These are phyloP conservation scores for Phalaenopsis aphrodite DNA, from an alignment of 106 monocot genomes.

Conservation along the genomic window DNA sequence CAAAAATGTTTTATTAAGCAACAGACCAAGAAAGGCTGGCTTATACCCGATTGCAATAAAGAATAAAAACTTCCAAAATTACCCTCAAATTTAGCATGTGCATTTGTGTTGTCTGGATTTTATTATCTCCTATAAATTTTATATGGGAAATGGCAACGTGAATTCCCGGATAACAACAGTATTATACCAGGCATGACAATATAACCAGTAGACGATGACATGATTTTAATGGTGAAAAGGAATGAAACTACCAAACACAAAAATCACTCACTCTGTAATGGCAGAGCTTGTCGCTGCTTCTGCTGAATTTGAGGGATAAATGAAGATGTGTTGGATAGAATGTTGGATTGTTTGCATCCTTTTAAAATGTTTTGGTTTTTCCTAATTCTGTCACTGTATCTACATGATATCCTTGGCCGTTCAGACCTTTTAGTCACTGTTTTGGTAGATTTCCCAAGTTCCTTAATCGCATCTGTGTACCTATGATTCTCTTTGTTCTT, in stretches of 20 bases:
- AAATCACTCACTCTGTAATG: conserved; percentile 18
- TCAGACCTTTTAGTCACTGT: conserved; percentile 12
- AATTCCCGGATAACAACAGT: neutral
- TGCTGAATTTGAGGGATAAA: conserved; percentile 49
- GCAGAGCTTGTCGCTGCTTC: conserved; percentile 37
- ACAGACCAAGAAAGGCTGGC: too few relatives aligned
- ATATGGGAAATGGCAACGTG: neutral
- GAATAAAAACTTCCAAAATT: too few relatives aligned
- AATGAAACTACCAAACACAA: neutral
- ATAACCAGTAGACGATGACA: neutral
- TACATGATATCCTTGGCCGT: conserved; percentile 15
- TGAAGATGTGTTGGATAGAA: conserved; percentile 43
- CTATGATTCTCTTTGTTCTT: conserved; percentile 10
- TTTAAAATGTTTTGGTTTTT: conserved; percentile 11
- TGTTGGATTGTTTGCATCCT: conserved; percentile 25
- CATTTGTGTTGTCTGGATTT: neutral
- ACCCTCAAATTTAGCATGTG: neutral
- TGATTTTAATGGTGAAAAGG: neutral
- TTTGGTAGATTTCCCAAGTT: conserved; percentile 1
- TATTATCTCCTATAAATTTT: neutral
- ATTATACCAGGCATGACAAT: neutral
- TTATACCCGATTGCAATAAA: too few relatives aligned
- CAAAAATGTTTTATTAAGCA: too few relatives aligned
- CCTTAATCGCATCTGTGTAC: conserved; percentile 2
- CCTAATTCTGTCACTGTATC: conserved; percentile 18